Conservation (phyloP, 495 filamentous ascomycete species). For the Annulohypoxylon stygium region DNA sequence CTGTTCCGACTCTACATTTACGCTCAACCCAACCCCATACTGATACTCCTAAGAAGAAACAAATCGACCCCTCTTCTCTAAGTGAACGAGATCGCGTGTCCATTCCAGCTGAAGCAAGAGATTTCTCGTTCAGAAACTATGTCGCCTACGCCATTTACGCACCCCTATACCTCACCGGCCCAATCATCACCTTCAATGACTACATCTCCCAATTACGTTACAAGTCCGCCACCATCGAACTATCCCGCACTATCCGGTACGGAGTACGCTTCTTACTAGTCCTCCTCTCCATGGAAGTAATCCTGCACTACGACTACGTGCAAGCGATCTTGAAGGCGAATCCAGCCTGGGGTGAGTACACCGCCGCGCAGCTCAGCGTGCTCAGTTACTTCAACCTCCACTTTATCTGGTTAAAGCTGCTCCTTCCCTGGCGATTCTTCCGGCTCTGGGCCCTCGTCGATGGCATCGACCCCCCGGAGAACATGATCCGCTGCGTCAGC, state of each 20-base stretch:
- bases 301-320: slow-evolving; percentile 93
- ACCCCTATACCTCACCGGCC: slow-evolving; percentile 91
- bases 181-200: slow-evolving; percentile 98
- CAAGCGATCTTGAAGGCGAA: slow-evolving; percentile 89
- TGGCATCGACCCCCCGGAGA: slow-evolving; percentile 94
- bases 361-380: slow-evolving; percentile 87
- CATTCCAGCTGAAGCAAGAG: slow-evolving; percentile 74
- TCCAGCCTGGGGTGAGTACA: slow-evolving; percentile 85
- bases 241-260: slow-evolving; percentile 77
- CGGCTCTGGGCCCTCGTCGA: slow-evolving; percentile 92
- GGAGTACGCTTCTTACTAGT: slow-evolving; percentile 84
- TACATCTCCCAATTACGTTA: slow-evolving; percentile 88
- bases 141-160: slow-evolving; percentile 90
- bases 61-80: slow-evolving; percentile 85
- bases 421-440: slow-evolving; percentile 98
- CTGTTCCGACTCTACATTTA: slow-evolving; percentile 11
- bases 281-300: slow-evolving; percentile 91
- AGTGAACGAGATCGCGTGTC: slow-evolving; percentile 88
- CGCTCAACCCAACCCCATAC: slow-evolving; percentile 49
- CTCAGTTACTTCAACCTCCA: slow-evolving; percentile 97
- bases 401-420: slow-evolving; percentile 97
- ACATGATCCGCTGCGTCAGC: slow-evolving; percentile 97
- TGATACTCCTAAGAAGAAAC: slow-evolving; percentile 94
- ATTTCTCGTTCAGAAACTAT: slow-evolving; percentile 87
- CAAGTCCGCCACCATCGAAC: slow-evolving; percentile 73